Evolutionary conservation across 2,329 filamentous ascomycete species (phyloP).

Genomic region (Fusarium sp.): DNA sequence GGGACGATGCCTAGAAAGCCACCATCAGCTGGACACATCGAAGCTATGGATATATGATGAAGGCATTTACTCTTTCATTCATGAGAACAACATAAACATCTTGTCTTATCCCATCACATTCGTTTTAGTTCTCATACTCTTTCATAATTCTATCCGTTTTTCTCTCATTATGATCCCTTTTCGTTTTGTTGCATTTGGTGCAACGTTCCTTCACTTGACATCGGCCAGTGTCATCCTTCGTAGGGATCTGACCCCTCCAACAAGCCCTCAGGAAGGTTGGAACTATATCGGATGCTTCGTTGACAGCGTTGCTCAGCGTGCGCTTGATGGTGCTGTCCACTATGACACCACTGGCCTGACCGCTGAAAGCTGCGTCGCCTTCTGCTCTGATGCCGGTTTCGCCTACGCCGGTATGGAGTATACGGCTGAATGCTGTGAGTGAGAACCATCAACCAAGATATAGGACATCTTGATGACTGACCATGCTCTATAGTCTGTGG

Average conservation of each 20-base stretch:
- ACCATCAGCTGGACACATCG: not conserved
- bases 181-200: constrained; percentile 34
- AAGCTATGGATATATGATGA: constrained; percentile 33
- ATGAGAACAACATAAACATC: constrained; percentile 22
- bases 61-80: constrained; percentile 10
- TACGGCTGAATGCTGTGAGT: constrained; percentile 60
- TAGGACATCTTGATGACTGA: constrained; percentile 11
- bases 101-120: constrained; percentile 16
- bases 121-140: constrained; percentile 12
- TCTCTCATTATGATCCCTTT: constrained; percentile 23
- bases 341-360: constrained; percentile 48
- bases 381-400: constrained; percentile 58
- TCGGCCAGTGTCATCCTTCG: constrained; percentile 36
- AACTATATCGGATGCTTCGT: constrained; percentile 42
- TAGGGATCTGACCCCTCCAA: constrained; percentile 38
- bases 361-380: constrained; percentile 59
- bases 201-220: constrained; percentile 36
- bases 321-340: constrained; percentile 35
- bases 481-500: constrained; percentile 52
- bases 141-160: not conserved
- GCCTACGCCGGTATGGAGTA: constrained; percentile 64
- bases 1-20: constrained; percentile 3
- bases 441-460: not conserved
- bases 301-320: constrained; percentile 38
- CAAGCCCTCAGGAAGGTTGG: constrained; percentile 35